These are phyloP conservation scores for Malus domestica DNA, from an alignment of 306 rosid genomes.

Conservation along the genomic window DNA sequence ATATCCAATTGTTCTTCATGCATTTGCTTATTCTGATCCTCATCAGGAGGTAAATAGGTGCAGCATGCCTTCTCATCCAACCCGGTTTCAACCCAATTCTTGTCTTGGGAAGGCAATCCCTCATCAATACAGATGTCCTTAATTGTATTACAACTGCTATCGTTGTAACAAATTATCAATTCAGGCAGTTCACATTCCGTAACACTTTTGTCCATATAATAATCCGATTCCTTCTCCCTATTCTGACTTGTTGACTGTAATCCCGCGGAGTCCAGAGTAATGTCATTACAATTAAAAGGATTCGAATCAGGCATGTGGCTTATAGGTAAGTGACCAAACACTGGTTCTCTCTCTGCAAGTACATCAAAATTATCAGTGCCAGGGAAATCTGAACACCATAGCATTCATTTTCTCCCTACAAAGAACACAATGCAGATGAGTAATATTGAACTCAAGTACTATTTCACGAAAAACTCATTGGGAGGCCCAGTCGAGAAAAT, in stretches of 20 bases:
- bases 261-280: conserved; percentile 27
- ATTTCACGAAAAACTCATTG: not conserved
- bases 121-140: conserved; percentile 85
- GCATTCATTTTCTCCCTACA: not conserved
- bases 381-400: conserved; percentile 9
- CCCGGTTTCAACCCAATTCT: conserved; percentile 33
- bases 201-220: conserved; percentile 46
- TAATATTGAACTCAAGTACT: not conserved
- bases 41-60: conserved; percentile 21
- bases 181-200: conserved; percentile 59
- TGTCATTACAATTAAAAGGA: conserved; percentile 37
- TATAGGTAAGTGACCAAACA: conserved; percentile 36
- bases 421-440: not conserved
- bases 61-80: conserved; percentile 27
- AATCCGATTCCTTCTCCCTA: conserved; percentile 23
- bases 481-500: not conserved
- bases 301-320: conserved; percentile 35
- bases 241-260: conserved; percentile 30
- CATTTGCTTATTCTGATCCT: conserved; percentile 10
- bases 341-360: conserved; percentile 58
- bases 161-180: conserved; percentile 47
- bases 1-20: conserved; percentile 23
- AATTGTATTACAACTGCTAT: conserved; percentile 40
- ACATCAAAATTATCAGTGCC: conserved; percentile 11
- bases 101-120: conserved; percentile 46